Evolutionary conservation across 2,329 filamentous ascomycete species (phyloP).

Genomic region (Ophiostoma pallidulum): DNA sequence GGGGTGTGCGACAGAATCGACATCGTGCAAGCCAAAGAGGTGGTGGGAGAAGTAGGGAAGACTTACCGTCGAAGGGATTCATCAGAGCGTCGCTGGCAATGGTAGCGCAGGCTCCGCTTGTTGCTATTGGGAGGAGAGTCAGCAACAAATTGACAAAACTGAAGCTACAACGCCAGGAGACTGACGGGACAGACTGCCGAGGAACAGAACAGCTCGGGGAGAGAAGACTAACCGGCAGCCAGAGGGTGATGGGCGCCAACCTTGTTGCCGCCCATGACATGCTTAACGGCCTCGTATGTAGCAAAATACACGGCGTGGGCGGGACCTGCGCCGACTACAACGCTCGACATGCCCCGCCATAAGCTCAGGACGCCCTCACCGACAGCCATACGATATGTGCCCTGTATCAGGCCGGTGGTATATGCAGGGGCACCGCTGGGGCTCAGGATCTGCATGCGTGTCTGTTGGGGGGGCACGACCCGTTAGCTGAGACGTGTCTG

Average conservation of each 20-base stretch:
- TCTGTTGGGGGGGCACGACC: conserved; percentile 45
- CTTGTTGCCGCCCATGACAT: conserved; percentile 86
- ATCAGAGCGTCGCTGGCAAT: conserved; percentile 97
- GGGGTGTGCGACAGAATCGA: neutral
- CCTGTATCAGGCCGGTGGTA: conserved; percentile 80
- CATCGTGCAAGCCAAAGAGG: neutral
- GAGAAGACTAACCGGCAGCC: conserved; percentile 64
- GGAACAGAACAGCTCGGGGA: too few relatives aligned
- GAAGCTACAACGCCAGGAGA: too few relatives aligned
- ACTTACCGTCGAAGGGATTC: conserved; percentile 95
- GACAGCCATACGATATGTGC: conserved; percentile 83
- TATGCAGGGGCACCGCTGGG: conserved; percentile 73
- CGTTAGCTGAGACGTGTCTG: conserved; percentile 15
- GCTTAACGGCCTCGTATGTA: conserved; percentile 95
- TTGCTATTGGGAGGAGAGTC: conserved; percentile 44
- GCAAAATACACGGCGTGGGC: conserved; percentile 98
- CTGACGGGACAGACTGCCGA: too few relatives aligned
- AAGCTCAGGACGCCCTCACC: conserved; percentile 83
- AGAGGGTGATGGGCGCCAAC: conserved; percentile 82
- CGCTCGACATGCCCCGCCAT: conserved; percentile 95
- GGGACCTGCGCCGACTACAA: conserved; percentile 88
- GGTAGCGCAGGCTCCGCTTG: conserved; percentile 87
- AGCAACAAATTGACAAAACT: too few relatives aligned
- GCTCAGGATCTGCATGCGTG: conserved; percentile 94
- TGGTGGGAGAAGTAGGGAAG: neutral